Conservation (phyloP, 2,329 filamentous ascomycete species). For the Cercospora citrullina region DNA sequence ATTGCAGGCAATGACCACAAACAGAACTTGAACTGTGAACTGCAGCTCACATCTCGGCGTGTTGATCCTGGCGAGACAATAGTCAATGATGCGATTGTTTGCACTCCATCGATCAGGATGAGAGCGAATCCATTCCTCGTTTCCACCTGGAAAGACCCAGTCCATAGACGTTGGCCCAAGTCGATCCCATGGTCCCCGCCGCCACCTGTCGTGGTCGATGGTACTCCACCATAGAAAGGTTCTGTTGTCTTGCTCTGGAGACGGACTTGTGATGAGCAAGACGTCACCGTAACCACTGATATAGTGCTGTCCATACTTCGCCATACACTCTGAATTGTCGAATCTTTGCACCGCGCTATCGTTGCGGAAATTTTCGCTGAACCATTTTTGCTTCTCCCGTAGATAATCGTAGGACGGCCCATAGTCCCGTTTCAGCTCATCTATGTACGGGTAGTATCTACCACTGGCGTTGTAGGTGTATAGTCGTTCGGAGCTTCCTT, state of each 20-base stretch:
- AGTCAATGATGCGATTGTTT: slow-evolving; percentile 17
- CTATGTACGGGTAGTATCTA: neutral
- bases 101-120: neutral
- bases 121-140: neutral
- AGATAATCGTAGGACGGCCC: neutral
- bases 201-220: neutral
- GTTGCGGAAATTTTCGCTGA: neutral
- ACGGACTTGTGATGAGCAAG: neutral
- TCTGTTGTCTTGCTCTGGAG: neutral
- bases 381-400: neutral
- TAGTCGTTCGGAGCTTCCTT: neutral
- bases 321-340: neutral
- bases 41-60: slow-evolving; percentile 19
- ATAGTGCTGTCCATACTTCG: neutral
- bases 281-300: neutral
- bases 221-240: neutral
- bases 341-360: neutral
- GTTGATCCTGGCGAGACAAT: slow-evolving; percentile 18
- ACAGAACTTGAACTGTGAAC: slow-evolving; percentile 21
- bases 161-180: neutral
- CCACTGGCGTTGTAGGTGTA: neutral
- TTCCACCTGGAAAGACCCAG: neutral
- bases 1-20: slow-evolving; percentile 21
- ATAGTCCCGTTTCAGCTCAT: neutral
- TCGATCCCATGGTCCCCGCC: neutral